phyloP scores from a whole-genome alignment of 2,329 filamentous ascomycete genomes.

The Pyrenochaeta sp. region DNA sequence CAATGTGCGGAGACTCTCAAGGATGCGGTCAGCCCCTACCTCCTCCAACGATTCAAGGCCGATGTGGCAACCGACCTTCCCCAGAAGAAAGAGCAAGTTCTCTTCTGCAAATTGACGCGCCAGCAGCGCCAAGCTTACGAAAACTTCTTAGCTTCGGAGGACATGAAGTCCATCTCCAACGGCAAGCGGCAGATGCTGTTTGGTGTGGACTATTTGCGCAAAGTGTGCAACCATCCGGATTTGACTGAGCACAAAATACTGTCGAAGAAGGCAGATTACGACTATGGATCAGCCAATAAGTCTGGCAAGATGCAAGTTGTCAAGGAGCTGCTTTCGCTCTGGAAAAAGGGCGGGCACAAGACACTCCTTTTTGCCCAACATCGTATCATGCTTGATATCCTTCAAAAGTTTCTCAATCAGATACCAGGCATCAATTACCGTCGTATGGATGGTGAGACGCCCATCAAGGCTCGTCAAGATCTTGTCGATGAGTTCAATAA shows the following conservation, averaged over 20 bases:
- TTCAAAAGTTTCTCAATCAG: slow-evolving; percentile 78
- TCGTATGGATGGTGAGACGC: slow-evolving; percentile 92
- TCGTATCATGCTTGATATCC: slow-evolving; percentile 92
- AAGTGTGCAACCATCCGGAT: slow-evolving; percentile 98
- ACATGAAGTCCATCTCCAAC: slow-evolving; percentile 82
- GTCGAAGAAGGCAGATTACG: slow-evolving; percentile 68
- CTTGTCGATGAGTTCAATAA: slow-evolving; percentile 95
- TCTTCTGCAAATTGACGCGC: slow-evolving; percentile 91
- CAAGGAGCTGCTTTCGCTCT: slow-evolving; percentile 83
- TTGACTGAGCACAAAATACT: slow-evolving; percentile 72
- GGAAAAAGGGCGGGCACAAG: slow-evolving; percentile 93
- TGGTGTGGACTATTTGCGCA: slow-evolving; percentile 89
- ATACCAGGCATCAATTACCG: slow-evolving; percentile 77
- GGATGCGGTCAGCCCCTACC: slow-evolving; percentile 90
- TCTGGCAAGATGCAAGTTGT: slow-evolving; percentile 98
- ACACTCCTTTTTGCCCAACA: slow-evolving; percentile 92
- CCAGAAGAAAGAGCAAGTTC: slow-evolving; percentile 93
- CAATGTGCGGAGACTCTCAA: slow-evolving; percentile 94
- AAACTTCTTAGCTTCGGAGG: slow-evolving; percentile 79
- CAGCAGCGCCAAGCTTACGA: slow-evolving; percentile 82
- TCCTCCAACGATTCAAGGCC: slow-evolving; percentile 89
- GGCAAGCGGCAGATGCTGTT: slow-evolving; percentile 81
- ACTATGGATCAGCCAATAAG: slow-evolving; percentile 78
- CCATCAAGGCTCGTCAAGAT: slow-evolving; percentile 84
- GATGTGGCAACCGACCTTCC: slow-evolving; percentile 94